Percentiles rank a stretch among this genome's conserved stretches.
These are phyloP conservation scores for Rhododendron mucronatum DNA, from an alignment of 148 eudicot species.

Conservation along the genomic window DNA sequence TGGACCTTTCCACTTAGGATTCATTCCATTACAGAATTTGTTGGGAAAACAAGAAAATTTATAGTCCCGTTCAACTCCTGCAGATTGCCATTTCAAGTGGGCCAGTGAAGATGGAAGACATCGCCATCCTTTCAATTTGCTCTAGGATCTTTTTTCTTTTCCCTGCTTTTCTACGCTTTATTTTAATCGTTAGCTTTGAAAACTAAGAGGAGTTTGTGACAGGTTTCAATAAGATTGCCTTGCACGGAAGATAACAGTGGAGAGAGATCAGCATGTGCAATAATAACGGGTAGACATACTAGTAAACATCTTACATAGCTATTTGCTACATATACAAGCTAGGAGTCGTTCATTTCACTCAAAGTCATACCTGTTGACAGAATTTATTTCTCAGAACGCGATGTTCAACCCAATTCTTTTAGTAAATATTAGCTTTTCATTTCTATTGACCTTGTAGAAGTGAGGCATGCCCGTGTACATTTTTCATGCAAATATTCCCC, in stretches of 20 bases:
- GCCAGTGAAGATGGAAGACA: not conserved
- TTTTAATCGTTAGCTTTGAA: not conserved
- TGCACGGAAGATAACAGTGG: not conserved
- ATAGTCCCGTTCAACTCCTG: not conserved
- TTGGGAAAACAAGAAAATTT: not conserved
- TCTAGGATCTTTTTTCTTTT: not conserved
- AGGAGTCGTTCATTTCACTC: not conserved
- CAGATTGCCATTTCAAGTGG: not conserved
- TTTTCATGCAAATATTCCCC: not conserved
- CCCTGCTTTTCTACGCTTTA: not conserved
- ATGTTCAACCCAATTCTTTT: not conserved
- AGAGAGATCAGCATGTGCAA: not conserved
- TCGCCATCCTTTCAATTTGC: not conserved
- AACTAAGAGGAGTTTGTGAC: not conserved
- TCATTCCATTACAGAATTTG: not conserved
- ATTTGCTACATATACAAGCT: not conserved
- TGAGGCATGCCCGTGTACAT: not conserved
- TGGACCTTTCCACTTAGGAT: not conserved
- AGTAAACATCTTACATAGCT: not conserved
- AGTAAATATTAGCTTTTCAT: not conserved
- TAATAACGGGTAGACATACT: not conserved
- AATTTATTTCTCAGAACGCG: not conserved
- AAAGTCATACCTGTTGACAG: not conserved
- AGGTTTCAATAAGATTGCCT: not conserved
- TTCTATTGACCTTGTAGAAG: not conserved